These are phyloP conservation scores for Rhododendron ferrugineum DNA, from an alignment of 148 eudicot species.

Conservation along the genomic window DNA sequence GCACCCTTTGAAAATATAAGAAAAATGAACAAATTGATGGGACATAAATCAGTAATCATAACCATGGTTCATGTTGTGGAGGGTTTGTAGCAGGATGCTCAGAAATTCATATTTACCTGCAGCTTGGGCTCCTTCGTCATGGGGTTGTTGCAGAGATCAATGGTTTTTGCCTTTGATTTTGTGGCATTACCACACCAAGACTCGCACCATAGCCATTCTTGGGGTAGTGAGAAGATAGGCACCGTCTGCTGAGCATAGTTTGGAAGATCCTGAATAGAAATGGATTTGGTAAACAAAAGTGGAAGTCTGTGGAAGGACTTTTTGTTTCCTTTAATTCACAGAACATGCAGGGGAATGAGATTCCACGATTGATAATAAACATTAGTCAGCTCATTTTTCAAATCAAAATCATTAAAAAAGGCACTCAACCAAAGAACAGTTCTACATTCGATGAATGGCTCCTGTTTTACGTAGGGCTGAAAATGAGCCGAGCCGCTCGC, in stretches of 20 bases:
- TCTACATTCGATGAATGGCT: background rate
- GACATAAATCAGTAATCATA: background rate
- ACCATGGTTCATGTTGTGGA: background rate
- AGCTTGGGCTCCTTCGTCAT: constrained; percentile 99
- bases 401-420: background rate
- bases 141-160: constrained; percentile 95
- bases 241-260: constrained; percentile 96
- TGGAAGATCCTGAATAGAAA: constrained; percentile 76
- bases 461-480: background rate
- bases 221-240: constrained; percentile 94
- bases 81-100: background rate
- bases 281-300: background rate
- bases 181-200: constrained; percentile 98
- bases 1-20: constrained; percentile 55
- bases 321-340: background rate
- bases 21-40: background rate
- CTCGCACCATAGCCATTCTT: constrained; percentile 99
- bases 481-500: background rate
- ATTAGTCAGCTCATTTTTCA: background rate
- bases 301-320: too few species aligned
- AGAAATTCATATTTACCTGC: constrained; percentile 45
- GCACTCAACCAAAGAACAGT: background rate
- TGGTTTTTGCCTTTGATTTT: constrained; percentile 85
- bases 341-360: background rate
- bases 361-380: background rate